Evolutionary conservation across 306 rosid species (phyloP).

Genomic region (Lupinus albus): DNA sequence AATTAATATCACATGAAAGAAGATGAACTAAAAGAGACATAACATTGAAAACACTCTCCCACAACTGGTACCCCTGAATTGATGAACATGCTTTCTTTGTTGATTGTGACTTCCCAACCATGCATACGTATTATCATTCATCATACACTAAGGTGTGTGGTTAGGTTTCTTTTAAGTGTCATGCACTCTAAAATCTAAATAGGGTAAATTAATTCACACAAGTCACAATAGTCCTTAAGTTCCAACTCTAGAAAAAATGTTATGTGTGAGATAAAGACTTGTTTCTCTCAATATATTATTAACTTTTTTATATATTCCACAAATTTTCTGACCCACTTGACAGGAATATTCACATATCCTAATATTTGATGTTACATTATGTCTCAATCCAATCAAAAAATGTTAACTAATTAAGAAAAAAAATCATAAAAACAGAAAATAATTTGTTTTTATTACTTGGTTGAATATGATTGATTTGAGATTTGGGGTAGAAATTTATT

Average conservation of each 20-base stretch:
- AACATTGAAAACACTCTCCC: background rate
- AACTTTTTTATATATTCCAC: constrained; percentile 23
- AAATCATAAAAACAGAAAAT: no score
- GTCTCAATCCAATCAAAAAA: no score
- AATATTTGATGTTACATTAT: no score
- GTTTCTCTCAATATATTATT: constrained; percentile 32
- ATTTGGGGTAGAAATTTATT: no score
- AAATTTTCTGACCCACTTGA: constrained; percentile 41
- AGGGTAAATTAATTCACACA: constrained; percentile 42
- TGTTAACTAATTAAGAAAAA: no score
- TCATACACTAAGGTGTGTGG: constrained; percentile 32
- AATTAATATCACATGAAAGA: constrained; percentile 7
- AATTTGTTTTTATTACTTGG: no score
- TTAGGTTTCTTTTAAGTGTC: constrained; percentile 35
- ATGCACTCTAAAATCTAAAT: constrained; percentile 15
- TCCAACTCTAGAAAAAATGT: constrained; percentile 34
- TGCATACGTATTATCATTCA: constrained; percentile 31
- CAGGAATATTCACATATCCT: no score
- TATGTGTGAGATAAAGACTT: constrained; percentile 27
- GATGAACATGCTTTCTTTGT: constrained; percentile 10
- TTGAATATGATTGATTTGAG: no score
- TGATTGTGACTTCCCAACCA: constrained; percentile 56
- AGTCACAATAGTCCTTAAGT: constrained; percentile 35
- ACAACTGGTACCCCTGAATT: constrained; percentile 31
- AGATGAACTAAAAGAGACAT: background rate